A percentile compares a stretch with the other conserved stretches of the same genome.
These are phyloP conservation scores for Saccharomyces cerevisiae DNA, from an alignment of 805 yeast genomes.

Conservation along the genomic window DNA sequence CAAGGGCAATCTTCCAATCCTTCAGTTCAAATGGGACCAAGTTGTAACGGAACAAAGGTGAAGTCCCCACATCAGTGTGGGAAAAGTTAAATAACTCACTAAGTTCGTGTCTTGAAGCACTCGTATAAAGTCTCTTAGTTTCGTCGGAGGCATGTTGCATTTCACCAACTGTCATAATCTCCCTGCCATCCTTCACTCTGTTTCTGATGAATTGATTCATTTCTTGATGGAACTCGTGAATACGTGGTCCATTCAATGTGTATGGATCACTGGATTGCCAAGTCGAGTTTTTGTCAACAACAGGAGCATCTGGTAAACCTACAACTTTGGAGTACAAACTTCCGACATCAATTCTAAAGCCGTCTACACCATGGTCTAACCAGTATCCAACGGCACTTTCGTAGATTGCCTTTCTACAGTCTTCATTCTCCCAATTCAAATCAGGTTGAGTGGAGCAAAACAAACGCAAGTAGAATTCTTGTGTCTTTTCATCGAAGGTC, in stretches of 20 bases:
- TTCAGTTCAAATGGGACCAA: slow-evolving; percentile 19
- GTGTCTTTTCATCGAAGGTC: slow-evolving; percentile 45
- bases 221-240: slow-evolving; percentile 51
- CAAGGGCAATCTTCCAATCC: slow-evolving; percentile 37
- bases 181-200: slow-evolving; percentile 16
- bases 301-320: slow-evolving; percentile 42
- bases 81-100: slow-evolving; percentile 1
- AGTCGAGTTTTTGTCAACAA: slow-evolving; percentile 34
- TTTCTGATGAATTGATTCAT: slow-evolving; percentile 37
- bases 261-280: slow-evolving; percentile 34
- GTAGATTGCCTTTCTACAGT: slow-evolving; percentile 31
- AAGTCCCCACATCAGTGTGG: slow-evolving; percentile 2
- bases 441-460: slow-evolving; percentile 52
- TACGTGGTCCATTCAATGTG: slow-evolving; percentile 43
- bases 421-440: slow-evolving; percentile 49
- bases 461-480: slow-evolving; percentile 47
- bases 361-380: slow-evolving; percentile 50
- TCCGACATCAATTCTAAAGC: slow-evolving; percentile 28
- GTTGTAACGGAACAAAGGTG: neutral
- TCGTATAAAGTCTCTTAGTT: neutral
- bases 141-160: neutral
- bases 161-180: slow-evolving; percentile 3
- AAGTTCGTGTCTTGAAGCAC: slow-evolving; percentile 3
- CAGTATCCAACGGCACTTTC: slow-evolving; percentile 43
- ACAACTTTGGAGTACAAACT: slow-evolving; percentile 44